These are phyloP conservation scores for Tagetes patula DNA, from an alignment of 129 eudicot species.

Conservation along the genomic window DNA sequence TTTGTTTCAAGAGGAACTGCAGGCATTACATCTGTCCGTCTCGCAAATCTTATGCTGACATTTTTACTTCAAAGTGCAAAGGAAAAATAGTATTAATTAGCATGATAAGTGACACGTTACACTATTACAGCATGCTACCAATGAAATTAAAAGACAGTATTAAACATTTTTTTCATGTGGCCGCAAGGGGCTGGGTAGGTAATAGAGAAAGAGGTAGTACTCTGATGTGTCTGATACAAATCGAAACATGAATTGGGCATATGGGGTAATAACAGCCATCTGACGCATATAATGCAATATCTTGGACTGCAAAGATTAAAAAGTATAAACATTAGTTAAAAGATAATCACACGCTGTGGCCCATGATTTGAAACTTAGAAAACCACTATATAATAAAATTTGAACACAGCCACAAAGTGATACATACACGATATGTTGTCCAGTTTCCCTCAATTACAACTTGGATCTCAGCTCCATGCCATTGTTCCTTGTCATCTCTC, in stretches of 20 bases:
- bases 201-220: conserved; percentile 44
- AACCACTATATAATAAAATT: not conserved
- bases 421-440: conserved; percentile 98
- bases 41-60: conserved; percentile 78
- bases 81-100: conserved; percentile 4
- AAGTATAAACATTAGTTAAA: conserved; percentile 1
- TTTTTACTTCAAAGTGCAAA: conserved; percentile 64
- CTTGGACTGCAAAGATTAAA: conserved; percentile 70
- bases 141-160: not conserved
- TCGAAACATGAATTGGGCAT: conserved; percentile 90
- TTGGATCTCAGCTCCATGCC: conserved; percentile 99
- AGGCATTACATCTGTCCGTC: conserved; percentile 99
- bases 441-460: conserved; percentile 97
- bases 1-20: conserved; percentile 93
- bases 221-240: conserved; percentile 81
- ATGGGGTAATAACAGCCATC: conserved; percentile 99
- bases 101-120: conserved; percentile 14
- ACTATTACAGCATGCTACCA: not conserved
- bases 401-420: conserved; percentile 4
- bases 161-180: conserved; percentile 13
- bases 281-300: conserved; percentile 99
- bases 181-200: not conserved
- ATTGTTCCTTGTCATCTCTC: conserved; percentile 65
- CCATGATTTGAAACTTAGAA: conserved; percentile 8
- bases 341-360: not conserved